Base-by-base conservation (phyloP, 2,329 filamentous ascomycete species). In the Venturia oleaginea region DNA sequence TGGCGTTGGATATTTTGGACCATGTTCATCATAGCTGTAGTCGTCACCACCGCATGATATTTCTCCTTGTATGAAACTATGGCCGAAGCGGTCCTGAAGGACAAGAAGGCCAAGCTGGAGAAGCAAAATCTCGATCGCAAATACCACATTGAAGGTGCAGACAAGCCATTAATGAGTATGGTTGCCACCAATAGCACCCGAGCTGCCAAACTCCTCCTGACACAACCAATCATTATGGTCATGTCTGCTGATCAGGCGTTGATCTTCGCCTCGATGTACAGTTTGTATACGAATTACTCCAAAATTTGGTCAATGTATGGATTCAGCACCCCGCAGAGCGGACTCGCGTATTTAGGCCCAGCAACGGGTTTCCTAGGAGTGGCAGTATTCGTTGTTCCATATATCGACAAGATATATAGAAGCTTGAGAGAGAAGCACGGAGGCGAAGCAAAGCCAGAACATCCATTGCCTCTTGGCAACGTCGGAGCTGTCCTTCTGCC, bases 251-350 rank as follows among this genome's bases (percentile, higher is more conserved):
- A 80, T 65, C 78, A 80, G 67, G 77, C 78, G 2, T 69, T n/a
- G 79, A 71, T 80, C 57, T 80, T 80, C 65, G 77, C 74, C n/a
- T 79, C 77, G 1, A 80, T 76, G 7, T 80, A 79, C 70, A 75
- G 71, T 65, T 75, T 80, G 57, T 80, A 79, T 69, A 79, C 78
- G 10, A 80, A 79, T 66, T 76, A 80, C 70, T 76, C 79, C 66
- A 74, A 75, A 22, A 80, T 80, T 65, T 80, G 77, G 65, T 68
- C 72, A 15, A 30, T 11, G 32, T 81, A 80, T 65, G 75, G 75
- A 64, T 79, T 80, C 69, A 75, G 68, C 60, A 80, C 77, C 2
- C 76, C 78, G 65, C 74, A 79, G 67, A 77, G 6, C 11, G 11
- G 51, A 17, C 51, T 57, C 24, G 32, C 51, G 6, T 30, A 57